These are phyloP conservation scores for Seiridium cupressi DNA, from an alignment of 2,329 filamentous ascomycete genomes.

Conservation along the genomic window DNA sequence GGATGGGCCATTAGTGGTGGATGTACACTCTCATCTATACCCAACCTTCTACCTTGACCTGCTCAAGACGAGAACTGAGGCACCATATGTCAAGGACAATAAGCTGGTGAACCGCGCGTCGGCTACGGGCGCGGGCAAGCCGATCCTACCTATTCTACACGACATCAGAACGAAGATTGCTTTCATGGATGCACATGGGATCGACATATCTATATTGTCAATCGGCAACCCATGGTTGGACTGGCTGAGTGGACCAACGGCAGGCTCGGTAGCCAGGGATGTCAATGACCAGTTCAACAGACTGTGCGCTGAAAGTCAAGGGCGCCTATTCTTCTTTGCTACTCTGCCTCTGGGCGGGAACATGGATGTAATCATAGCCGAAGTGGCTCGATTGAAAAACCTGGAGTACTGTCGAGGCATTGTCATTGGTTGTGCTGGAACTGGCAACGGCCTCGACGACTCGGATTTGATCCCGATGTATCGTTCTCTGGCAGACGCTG, in stretches of 20 bases:
- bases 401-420: constrained; percentile 74
- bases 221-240: constrained; percentile 94
- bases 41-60: constrained; percentile 3
- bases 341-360: constrained; percentile 74
- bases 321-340: constrained; percentile 78
- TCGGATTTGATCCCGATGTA: constrained; percentile 69
- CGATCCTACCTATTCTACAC: background rate
- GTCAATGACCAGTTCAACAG: constrained; percentile 77
- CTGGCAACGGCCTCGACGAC: constrained; percentile 81
- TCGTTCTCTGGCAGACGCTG: constrained; percentile 61
- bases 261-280: constrained; percentile 58
- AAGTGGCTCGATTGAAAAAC: constrained; percentile 60
- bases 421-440: constrained; percentile 80
- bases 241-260: constrained; percentile 64
- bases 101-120: constrained; percentile 1
- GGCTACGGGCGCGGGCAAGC: background rate
- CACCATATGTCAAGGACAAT: constrained; percentile 1
- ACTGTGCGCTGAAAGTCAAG: constrained; percentile 65
- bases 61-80: background rate
- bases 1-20: background rate
- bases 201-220: constrained; percentile 80
- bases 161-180: constrained; percentile 58
- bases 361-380: constrained; percentile 56
- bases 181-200: constrained; percentile 84
- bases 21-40: constrained; percentile 1